Evolutionary conservation across 2,329 filamentous ascomycete genomes (phyloP), one percentile per base, ranked within the genome.

Genomic region (Capronia coronata): DNA sequence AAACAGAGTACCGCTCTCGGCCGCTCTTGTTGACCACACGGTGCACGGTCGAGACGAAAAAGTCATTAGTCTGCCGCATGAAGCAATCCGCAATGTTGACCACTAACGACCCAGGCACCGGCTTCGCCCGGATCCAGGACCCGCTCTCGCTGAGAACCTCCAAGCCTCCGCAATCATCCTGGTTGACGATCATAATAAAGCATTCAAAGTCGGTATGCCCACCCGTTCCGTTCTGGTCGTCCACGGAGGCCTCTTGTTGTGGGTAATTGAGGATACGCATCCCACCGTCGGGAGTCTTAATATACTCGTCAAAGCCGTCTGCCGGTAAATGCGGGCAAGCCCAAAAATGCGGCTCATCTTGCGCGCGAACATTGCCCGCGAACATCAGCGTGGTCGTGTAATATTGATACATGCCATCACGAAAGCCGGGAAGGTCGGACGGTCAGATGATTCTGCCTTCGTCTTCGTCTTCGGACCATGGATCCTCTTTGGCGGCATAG

Each of bases 161-260:
- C 18, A 79, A 58, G 0, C 75, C 76, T 4, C 74, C 74, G 37
- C 67, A 66, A 14, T 70, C 66, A 55, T 79, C 75, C 59, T 79
- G 76, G 56, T 77, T 77, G 2, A 78, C 62, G 2, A 79, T 63
- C 46, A 79, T 54, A 0, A 76, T 79, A 23, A 79, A 68, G 7
- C 71, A 71, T 34, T 73, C 67, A 21, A 73, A 70, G 49, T 75
- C 73, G 3, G 73, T 75, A 47, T 76, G 73, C 0, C 73, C 66
- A 9, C 67, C 67, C 22, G 69, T 67, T 1, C 69, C 69, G 47
- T 29, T 60, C 55, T 29, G 46, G 40, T 46, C 38, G 9, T 41
- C 21, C 6, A 14, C 19, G 6, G 14, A 37, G 14, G 34, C 34
- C 16, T 62, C 40, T 23, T 67, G 66, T 16, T 61, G 60, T 6